Evolutionary conservation across 208 protist genomes (phyloP).

Genomic region (Acanthamoeba triangularis): DNA sequence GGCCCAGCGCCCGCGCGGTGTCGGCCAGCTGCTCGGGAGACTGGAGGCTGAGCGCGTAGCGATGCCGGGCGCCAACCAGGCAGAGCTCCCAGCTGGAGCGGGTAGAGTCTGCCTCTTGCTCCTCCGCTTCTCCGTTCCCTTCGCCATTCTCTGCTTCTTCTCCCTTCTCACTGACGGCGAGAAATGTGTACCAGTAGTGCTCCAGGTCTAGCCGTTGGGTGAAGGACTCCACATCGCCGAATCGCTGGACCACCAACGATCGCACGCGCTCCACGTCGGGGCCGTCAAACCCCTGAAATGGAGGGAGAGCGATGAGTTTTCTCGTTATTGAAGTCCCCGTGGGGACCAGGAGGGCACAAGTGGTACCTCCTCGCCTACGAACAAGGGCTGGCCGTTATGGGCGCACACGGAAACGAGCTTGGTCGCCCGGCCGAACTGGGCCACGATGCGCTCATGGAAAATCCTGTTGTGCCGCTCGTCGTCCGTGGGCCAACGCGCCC

Average conservation of each 20-base stretch:
- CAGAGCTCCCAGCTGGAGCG: not conserved
- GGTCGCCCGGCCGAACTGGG: not conserved
- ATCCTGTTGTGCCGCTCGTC: not conserved
- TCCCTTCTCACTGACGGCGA: not conserved
- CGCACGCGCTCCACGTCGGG: not conserved
- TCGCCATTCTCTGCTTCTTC: no score
- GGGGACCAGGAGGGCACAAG: no score
- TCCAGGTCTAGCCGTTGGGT: not conserved
- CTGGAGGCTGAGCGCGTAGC: not conserved
- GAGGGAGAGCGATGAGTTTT: not conserved
- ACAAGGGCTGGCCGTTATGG: not conserved
- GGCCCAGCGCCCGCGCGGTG: not conserved
- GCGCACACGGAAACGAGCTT: not conserved
- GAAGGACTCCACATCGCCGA: not conserved
- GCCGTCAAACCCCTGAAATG: not conserved
- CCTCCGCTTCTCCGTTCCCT: not conserved
- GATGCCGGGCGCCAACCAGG: not conserved
- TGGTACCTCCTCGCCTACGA: not conserved
- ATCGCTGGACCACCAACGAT: not conserved
- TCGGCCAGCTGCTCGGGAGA: not conserved
- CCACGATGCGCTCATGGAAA: not conserved
- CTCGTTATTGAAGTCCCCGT: not conserved
- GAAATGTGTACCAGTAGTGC: conserved; percentile 26
- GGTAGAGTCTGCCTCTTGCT: not conserved
- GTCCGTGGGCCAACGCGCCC: not conserved